phyloP scores from a whole-genome alignment of 768 basidiomycete species.

The Termitomyces sp. region DNA sequence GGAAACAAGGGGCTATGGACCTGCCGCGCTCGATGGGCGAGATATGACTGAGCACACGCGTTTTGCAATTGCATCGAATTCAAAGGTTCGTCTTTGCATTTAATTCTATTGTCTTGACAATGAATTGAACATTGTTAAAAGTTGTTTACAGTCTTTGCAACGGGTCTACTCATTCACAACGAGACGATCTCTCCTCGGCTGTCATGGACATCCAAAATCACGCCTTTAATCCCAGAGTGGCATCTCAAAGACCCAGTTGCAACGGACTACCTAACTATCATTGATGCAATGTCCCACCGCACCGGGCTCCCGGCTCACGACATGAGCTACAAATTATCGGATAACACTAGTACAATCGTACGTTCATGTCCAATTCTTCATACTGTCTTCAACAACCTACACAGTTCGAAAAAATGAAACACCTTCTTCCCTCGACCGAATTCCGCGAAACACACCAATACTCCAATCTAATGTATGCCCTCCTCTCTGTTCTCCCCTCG shows the following conservation, averaged over 20 bases:
- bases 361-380: not conserved
- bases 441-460: conserved; percentile 28
- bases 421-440: conserved; percentile 22
- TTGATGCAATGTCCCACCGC: conserved; percentile 20
- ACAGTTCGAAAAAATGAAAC: conserved; percentile 19
- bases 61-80: conserved; percentile 27
- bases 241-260: conserved; percentile 21
- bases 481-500: conserved; percentile 22
- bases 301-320: conserved; percentile 19
- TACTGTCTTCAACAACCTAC: too few relatives aligned
- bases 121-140: conserved; percentile 6
- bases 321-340: conserved; percentile 9
- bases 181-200: conserved; percentile 21
- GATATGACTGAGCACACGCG: conserved; percentile 23
- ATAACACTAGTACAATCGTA: not conserved
- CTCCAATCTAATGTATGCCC: conserved; percentile 26
- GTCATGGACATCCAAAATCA: conserved; percentile 23
- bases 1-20: conserved; percentile 28
- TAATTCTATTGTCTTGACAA: too few relatives aligned
- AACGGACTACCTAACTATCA: conserved; percentile 13
- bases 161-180: conserved; percentile 25
- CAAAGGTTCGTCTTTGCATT: conserved; percentile 17
- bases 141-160: conserved; percentile 23
- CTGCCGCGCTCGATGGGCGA: conserved; percentile 19
- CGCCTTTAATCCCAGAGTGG: conserved; percentile 21